Conservation (phyloP, 441 rosid species). For the Brassica hybrid region DNA sequence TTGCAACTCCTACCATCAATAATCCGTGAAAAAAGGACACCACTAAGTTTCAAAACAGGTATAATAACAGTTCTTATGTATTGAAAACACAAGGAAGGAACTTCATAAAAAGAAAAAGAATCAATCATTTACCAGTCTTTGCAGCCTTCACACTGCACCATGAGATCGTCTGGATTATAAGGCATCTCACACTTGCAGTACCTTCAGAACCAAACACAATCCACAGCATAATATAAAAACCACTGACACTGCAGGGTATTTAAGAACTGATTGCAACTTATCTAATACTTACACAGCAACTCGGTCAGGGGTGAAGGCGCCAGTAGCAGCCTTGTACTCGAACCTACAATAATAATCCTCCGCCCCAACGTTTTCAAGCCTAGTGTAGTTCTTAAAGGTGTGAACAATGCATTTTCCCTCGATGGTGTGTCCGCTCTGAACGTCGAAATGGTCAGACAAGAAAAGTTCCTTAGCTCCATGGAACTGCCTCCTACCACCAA, state of each 20-base stretch:
- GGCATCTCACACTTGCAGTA: slow-evolving; percentile 99
- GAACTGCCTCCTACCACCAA: slow-evolving; percentile 88
- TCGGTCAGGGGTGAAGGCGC: slow-evolving; percentile 85
- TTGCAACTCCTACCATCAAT: slow-evolving; percentile 20
- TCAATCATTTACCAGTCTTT: slow-evolving; percentile 75
- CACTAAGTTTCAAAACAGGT: not conserved
- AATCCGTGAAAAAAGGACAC: not conserved
- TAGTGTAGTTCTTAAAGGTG: slow-evolving; percentile 84
- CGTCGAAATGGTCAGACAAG: slow-evolving; percentile 81
- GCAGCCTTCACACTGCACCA: slow-evolving; percentile 94
- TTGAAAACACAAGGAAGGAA: no score
- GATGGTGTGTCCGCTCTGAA: slow-evolving; percentile 89
- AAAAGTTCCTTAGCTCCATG: slow-evolving; percentile 93
- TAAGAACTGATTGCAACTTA: not conserved
- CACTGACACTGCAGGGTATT: not conserved
- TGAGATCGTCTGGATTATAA: slow-evolving; percentile 87
- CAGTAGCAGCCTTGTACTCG: slow-evolving; percentile 89
- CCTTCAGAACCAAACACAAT: slow-evolving; percentile 56
- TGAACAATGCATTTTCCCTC: slow-evolving; percentile 90
- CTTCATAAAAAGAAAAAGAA: no score
- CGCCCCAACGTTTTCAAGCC: slow-evolving; percentile 86
- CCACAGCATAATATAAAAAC: slow-evolving; percentile 17
- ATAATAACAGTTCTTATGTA: not conserved
- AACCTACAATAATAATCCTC: slow-evolving; percentile 93
- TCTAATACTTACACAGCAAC: slow-evolving; percentile 80